Conservation (phyloP, 257 asterid species). For the Solanum sejunctum region DNA sequence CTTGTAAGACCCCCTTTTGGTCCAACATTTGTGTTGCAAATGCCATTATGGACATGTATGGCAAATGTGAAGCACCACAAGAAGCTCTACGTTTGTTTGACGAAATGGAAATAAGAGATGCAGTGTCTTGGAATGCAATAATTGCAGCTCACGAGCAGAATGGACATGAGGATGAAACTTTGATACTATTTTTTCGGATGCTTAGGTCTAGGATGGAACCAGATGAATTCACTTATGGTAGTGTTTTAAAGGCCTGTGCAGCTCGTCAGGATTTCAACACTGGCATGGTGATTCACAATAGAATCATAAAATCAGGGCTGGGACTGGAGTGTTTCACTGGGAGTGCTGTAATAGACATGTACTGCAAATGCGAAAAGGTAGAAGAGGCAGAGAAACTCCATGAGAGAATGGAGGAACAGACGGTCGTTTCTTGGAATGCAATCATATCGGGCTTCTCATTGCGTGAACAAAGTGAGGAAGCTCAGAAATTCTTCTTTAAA, state of each 20-base stretch:
- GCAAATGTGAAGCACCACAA: slow-evolving; percentile 53
- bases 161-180: slow-evolving; percentile 32
- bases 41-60: slow-evolving; percentile 81
- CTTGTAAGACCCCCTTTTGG: slow-evolving; percentile 40
- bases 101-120: slow-evolving; percentile 64
- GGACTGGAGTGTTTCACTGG: slow-evolving; percentile 63
- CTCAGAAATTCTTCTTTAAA: slow-evolving; percentile 51
- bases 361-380: slow-evolving; percentile 65
- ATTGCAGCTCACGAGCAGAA: slow-evolving; percentile 89
- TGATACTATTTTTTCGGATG: slow-evolving; percentile 41
- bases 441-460: slow-evolving; percentile 71
- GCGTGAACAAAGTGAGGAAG: slow-evolving; percentile 61
- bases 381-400: slow-evolving; percentile 89
- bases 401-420: slow-evolving; percentile 35
- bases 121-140: slow-evolving; percentile 77
- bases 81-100: slow-evolving; percentile 55
- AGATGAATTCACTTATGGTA: slow-evolving; percentile 82
- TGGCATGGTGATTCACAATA: slow-evolving; percentile 68
- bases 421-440: slow-evolving; percentile 75
- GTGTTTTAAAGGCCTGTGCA: slow-evolving; percentile 84
- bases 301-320: slow-evolving; percentile 59
- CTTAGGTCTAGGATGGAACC: slow-evolving; percentile 64
- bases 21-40: slow-evolving; percentile 57
- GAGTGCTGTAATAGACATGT: slow-evolving; percentile 80
- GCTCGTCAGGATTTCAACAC: slow-evolving; percentile 35